Evolutionary conservation across 139 green algal genomes (phyloP), one percentile per base, ranked within the genome.

Genomic region (Haematococcus lacustris): DNA sequence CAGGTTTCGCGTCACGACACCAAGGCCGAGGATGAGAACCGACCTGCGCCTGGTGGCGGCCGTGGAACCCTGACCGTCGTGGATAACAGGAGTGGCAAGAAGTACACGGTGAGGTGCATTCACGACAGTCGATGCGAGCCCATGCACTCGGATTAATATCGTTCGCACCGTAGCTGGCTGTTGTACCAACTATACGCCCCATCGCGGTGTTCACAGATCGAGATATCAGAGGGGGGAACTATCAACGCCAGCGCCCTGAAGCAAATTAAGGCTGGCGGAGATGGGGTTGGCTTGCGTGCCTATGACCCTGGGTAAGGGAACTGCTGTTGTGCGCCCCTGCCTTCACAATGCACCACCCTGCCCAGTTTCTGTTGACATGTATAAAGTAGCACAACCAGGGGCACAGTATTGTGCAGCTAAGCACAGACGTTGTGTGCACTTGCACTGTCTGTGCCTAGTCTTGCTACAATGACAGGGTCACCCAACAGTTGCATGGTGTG

Each of bases 21-120:
- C 9, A 9, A 17, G 43, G 30, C 40, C 0, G 50, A 38, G 25
- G 73, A 80, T 38, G 73, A 84, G 37, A 68, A 69, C 32, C 75
- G 83, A 1, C 80, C 80, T 40, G 80, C 83, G 1, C 83, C 80
- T 26, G 83, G 80, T 32, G 83, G 83, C 1, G 83, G 83, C 25
- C 65, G 62, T 21, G 94, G 94, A 43, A 91, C 77, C 1, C 85
- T 98, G 0, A 90, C 80, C 13, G 79, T 97, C 0, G 75, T 84
- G 0, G 94, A 98, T 85, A 90, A 88, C 34, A 78, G 94, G 66
- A 98, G 90, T 2, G 92, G 91, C 26, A 94, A 93, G 76, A 89
- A 85, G 63, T 98, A 98, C 71, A 85, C 86, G 75, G 85, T 91
- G 37, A 35, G 84, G 28, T 61, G 21, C 13, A 61, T 21, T 61